Conservation (phyloP, 2,329 filamentous ascomycete species). For the Ascochyta clinopodiicola region DNA sequence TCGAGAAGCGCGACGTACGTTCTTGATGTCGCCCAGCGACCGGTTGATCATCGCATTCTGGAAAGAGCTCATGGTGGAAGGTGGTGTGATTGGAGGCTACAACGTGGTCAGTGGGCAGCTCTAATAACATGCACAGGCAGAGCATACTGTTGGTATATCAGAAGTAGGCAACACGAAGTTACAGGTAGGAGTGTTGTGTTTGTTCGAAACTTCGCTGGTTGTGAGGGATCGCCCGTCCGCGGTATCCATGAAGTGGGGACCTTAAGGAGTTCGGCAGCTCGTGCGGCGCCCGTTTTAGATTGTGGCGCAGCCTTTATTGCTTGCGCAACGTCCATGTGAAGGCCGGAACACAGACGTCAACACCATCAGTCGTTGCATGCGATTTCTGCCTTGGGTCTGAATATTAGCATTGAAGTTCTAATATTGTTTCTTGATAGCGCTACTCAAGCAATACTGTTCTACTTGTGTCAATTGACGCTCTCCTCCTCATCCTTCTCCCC, state of each 20-base stretch:
- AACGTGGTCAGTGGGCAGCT: neutral
- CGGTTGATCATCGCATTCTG: slow-evolving; percentile 73
- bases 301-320: slow-evolving; percentile 10
- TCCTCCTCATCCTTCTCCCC: neutral
- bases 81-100: neutral
- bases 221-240: slow-evolving; percentile 9
- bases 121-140: neutral
- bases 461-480: neutral
- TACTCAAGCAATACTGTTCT: neutral
- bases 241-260: slow-evolving; percentile 14
- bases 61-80: slow-evolving; percentile 49
- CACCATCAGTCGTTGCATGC: neutral
- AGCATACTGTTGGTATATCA: slow-evolving; percentile 1
- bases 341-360: neutral
- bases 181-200: slow-evolving; percentile 9
- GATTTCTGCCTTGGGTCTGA: neutral
- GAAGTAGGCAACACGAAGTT: neutral
- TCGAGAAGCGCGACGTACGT: slow-evolving; percentile 60
- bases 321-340: neutral
- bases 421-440: neutral
- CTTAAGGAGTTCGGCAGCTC: slow-evolving; percentile 11
- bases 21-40: slow-evolving; percentile 86
- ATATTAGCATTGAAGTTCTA: neutral
- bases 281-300: slow-evolving; percentile 14
- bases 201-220: slow-evolving; percentile 13